Evolutionary conservation across 805 yeast species (phyloP).

Genomic region (Kazachstania viticola): DNA sequence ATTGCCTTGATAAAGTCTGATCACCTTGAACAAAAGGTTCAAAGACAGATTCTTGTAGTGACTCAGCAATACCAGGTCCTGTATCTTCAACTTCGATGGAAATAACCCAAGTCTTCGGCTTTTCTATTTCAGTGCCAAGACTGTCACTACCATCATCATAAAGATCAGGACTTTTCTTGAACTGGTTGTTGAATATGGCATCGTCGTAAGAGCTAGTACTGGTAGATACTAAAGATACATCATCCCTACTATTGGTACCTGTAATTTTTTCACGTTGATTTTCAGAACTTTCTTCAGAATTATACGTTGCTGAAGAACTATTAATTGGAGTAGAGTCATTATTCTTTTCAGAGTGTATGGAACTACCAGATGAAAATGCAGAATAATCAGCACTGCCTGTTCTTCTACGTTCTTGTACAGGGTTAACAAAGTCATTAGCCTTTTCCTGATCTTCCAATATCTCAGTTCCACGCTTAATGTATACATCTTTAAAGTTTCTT

Average conservation of each 20-base stretch:
- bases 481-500: constrained; percentile 35
- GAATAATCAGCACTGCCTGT: constrained; percentile 10
- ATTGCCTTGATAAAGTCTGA: constrained; percentile 78
- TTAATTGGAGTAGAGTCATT: background rate
- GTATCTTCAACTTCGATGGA: constrained; percentile 69
- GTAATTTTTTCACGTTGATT: background rate
- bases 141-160: constrained; percentile 17
- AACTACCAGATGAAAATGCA: background rate
- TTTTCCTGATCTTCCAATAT: constrained; percentile 4
- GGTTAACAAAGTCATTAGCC: background rate
- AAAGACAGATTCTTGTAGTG: constrained; percentile 72
- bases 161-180: constrained; percentile 20
- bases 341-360: background rate
- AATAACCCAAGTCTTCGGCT: constrained; percentile 29
- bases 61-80: constrained; percentile 87
- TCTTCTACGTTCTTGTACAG: background rate
- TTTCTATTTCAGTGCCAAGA: constrained; percentile 14
- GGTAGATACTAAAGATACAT: constrained; percentile 11
- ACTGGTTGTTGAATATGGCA: constrained; percentile 33
- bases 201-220: constrained; percentile 32
- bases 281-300: background rate
- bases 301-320: background rate
- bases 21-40: constrained; percentile 98
- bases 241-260: constrained; percentile 3
- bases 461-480: constrained; percentile 26